Evolutionary conservation across 257 asterid species (phyloP).

Genomic region (Craterostigma plantagineum): DNA sequence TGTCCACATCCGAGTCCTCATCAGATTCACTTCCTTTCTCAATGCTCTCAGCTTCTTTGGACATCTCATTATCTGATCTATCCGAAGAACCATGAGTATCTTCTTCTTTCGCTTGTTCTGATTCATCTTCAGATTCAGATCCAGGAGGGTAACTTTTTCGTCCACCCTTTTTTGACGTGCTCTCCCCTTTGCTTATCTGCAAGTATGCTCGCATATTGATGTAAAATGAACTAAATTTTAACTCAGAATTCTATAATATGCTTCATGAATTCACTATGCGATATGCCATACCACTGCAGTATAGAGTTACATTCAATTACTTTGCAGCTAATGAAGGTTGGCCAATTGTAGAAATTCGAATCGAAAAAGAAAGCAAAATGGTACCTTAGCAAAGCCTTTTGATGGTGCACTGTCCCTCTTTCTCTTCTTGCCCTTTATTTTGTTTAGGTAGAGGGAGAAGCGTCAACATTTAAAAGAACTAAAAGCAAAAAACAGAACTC

Average conservation of each 20-base stretch:
- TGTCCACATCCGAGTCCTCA: conserved; percentile 28
- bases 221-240: too few species aligned
- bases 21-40: conserved; percentile 36
- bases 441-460: too few species aligned
- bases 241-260: too few species aligned
- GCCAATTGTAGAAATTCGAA: too few species aligned
- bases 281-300: too few species aligned
- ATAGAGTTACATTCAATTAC: too few species aligned
- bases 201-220: too few species aligned
- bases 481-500: not conserved
- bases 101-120: conserved; percentile 32
- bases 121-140: conserved; percentile 46
- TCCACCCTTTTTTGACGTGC: conserved; percentile 27
- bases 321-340: too few species aligned
- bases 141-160: conserved; percentile 22
- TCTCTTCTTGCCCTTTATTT: conserved; percentile 65
- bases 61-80: conserved; percentile 48
- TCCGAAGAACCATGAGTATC: conserved; percentile 39
- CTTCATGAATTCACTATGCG: too few species aligned
- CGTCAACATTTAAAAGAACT: not conserved
- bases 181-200: too few species aligned
- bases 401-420: conserved; percentile 38
- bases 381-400: conserved; percentile 58
- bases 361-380: conserved; percentile 3
- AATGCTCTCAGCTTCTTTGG: conserved; percentile 47